Conservation (phyloP, 306 rosid genomes). For the Begonia masoniana region DNA sequence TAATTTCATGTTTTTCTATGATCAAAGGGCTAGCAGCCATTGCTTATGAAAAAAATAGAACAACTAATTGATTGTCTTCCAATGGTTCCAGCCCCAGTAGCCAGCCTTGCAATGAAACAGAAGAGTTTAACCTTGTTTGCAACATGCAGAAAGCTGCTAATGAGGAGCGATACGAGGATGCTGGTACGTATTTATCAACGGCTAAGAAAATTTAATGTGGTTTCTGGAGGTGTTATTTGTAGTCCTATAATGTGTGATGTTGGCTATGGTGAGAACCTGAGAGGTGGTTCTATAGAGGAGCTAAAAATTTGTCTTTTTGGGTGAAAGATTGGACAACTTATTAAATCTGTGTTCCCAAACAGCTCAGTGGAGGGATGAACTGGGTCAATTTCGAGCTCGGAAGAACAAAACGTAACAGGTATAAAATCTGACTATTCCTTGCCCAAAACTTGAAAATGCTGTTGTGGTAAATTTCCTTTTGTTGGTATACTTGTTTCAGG, state of each 20-base stretch:
- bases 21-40: no score
- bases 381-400: constrained; percentile 34
- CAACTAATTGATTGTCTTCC: background rate
- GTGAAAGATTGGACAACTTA: no score
- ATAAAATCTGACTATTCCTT: background rate
- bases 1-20: no score
- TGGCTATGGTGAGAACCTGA: background rate
- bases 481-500: no score
- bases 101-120: constrained; percentile 72
- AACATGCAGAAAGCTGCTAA: constrained; percentile 85
- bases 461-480: no score
- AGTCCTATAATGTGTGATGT: background rate
- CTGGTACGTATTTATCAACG: constrained; percentile 37
- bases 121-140: constrained; percentile 72
- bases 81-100: constrained; percentile 59
- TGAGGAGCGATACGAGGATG: constrained; percentile 94
- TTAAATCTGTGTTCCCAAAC: background rate
- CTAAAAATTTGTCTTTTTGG: no score
- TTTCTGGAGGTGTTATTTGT: no score
- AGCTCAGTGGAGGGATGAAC: constrained; percentile 62
- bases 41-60: background rate
- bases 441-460: no score
- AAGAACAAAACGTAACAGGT: constrained; percentile 35
- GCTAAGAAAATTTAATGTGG: background rate
- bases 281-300: no score